Percentiles rank a stretch among this genome's conserved stretches.
phyloP scores from a whole-genome alignment of 2,329 filamentous ascomycete species.

The Lasiodiplodia gonubiensis region DNA sequence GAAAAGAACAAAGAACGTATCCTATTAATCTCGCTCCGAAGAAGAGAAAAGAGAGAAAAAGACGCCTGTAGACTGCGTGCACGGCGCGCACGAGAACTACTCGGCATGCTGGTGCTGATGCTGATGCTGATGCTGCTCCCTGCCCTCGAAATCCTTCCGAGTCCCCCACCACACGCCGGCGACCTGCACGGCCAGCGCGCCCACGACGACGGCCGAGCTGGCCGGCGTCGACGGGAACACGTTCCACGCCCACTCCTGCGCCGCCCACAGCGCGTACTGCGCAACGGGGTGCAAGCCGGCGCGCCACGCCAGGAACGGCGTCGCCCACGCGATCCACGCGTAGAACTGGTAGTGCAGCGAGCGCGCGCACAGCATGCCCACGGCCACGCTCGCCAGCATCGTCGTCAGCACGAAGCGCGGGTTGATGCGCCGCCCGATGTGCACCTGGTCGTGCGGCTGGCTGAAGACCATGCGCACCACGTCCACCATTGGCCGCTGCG shows the following conservation, averaged over 20 bases:
- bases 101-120: constrained; percentile 36
- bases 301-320: constrained; percentile 85
- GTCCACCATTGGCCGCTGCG: constrained; percentile 62
- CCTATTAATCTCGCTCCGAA: background rate
- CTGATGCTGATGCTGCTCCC: constrained; percentile 5
- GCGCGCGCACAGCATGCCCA: constrained; percentile 84
- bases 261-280: constrained; percentile 72
- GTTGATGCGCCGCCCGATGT: constrained; percentile 65
- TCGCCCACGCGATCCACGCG: constrained; percentile 86
- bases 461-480: constrained; percentile 59
- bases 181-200: constrained; percentile 71
- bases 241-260: constrained; percentile 94
- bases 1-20: background rate
- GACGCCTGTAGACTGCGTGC: background rate
- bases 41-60: background rate
- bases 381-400: constrained; percentile 74
- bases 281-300: constrained; percentile 70
- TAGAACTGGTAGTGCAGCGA: constrained; percentile 97
- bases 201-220: constrained; percentile 73
- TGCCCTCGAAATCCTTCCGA: constrained; percentile 40
- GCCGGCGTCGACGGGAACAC: constrained; percentile 79
- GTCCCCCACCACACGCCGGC: constrained; percentile 66
- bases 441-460: constrained; percentile 56
- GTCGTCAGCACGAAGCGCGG: constrained; percentile 77
- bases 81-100: constrained; percentile 30